Evolutionary conservation across 2,329 filamentous ascomycete genomes (phyloP), one percentile per base, ranked within the genome.

Genomic region (Pyrenochaeta sp.): DNA sequence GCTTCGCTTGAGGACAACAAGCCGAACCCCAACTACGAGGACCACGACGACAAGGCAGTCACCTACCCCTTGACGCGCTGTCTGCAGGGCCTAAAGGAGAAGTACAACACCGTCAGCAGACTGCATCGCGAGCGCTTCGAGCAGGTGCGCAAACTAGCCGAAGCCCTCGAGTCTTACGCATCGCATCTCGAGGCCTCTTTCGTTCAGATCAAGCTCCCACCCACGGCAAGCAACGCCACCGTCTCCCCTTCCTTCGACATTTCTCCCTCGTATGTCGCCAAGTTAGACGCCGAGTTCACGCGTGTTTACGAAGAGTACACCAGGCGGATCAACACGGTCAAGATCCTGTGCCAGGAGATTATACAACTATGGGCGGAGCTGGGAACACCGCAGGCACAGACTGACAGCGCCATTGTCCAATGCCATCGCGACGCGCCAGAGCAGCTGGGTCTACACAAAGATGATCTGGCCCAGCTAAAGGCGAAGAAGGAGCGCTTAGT

Each of bases 301-400:
- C 87, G 92, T 55, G 91, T 99, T 17, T 98, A 98, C 76, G 92
- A 98, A 69, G 96, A 99, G 79, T 99, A 98, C 77, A 92, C 89
- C 37, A 90, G 88, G 62, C 90, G 95, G 42, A 83, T 97, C 39
- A 84, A 85, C 27, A 86, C 85, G 0, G 92, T 98, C 12, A 87
- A 91, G 75, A 78, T 87, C 17, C 77, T 91, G 2, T 88, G 87
- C 35, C 90, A 97, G 67, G 87, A 95, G 57, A 94, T 97, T 54
- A 95, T 99, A 67, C 90, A 92, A 65, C 84, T 99, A 0, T 99
- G 95, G 93, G 94, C 91, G 0, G 95, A 99, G 75, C 86, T 99
- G 9, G 95, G 95, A 37, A 96, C 91, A 1, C 93, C 95, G 0
- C 93, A 97, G 73, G 91, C 90, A 23, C 94, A 98, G 74, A 96